Evolutionary conservation across 106 monocot species (phyloP), one percentile per base, ranked within the genome.

Genomic region (Dendrobium officinale): DNA sequence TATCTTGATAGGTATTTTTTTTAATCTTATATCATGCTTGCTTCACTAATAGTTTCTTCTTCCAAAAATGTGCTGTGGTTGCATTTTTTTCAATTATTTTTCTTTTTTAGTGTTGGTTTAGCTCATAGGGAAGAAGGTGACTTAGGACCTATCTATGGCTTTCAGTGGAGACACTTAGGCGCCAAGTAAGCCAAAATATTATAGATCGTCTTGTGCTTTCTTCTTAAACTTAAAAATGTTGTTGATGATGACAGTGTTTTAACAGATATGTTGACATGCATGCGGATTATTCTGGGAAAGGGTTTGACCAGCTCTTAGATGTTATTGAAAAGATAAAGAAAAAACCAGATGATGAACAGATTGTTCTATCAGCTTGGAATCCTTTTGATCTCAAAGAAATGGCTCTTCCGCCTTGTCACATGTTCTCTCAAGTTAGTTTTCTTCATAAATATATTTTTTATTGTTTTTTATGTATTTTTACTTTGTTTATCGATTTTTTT

Each of bases 81-180:
- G 11, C 20, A 16, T 74, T 74, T 74, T 42, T 13, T 6, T 74
- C 42, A 43, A 20, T 41, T 42, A 6, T 44, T 51, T 55, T 42
- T 70, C 48, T 72, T 77, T 83, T 74, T 44, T 82, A 99, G 99
- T 79, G 82, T 87, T 86, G 93, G 93, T 78, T 78, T 99, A 43
- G 40, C 80, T 79, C 80, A 86, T 41, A 88, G 99, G 79, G 91
- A 99, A 76, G 94, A 91, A 92, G 98, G 95, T 73, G 98, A 98
- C 76, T 80, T 95, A 27, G 98, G 98, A 27, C 99, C 99, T 59
- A 79, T 99, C 81, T 99, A 99, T 88, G 99, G 99, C 42, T 99
- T 95, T 82, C 99, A 99, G 58, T 99, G 99, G 99, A 89, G 99
- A 75, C 99, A 99, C 72, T 99, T 93, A 86, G 95, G 99, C 81